Conservation (phyloP, 2,329 filamentous ascomycete species). For the Penicillium sp. region DNA sequence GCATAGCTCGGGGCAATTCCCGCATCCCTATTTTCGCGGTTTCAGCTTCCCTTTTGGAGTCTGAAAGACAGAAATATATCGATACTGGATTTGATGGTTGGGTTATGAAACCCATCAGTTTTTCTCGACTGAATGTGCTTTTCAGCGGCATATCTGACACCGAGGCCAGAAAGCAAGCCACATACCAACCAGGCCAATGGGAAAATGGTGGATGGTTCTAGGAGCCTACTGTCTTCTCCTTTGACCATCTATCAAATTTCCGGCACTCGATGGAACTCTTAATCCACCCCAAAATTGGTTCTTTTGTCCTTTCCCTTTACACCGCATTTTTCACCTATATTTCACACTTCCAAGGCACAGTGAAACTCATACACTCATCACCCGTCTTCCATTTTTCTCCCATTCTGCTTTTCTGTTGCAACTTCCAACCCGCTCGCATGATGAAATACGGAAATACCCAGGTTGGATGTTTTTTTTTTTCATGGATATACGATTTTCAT, state of each 20-base stretch:
- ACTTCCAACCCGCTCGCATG: neutral
- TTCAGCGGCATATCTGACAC: conserved; percentile 68
- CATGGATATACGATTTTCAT: conserved; percentile 12
- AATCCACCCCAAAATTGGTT: too few species aligned
- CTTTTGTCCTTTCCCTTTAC: too few species aligned
- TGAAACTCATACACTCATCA: too few species aligned
- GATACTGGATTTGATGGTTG: conserved; percentile 83
- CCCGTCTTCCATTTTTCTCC: neutral
- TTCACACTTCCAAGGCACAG: too few species aligned
- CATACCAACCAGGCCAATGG: conserved; percentile 74
- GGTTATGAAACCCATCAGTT: conserved; percentile 87
- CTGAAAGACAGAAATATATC: conserved; percentile 66
- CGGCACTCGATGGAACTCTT: neutral
- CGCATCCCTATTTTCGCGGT: conserved; percentile 83
- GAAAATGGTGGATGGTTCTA: conserved; percentile 83
- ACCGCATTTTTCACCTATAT: too few species aligned
- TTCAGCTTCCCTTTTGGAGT: conserved; percentile 77
- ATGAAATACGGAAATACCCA: neutral
- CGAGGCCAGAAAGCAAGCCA: conserved; percentile 57
- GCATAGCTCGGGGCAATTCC: conserved; percentile 59
- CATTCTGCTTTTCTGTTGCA: neutral
- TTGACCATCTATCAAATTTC: neutral
- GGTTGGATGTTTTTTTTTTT: neutral
- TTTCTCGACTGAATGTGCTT: conserved; percentile 68
- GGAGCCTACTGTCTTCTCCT: conserved; percentile 6